Evolutionary conservation across 805 yeast species (phyloP).

Genomic region (Komagataella mondaviorum): DNA sequence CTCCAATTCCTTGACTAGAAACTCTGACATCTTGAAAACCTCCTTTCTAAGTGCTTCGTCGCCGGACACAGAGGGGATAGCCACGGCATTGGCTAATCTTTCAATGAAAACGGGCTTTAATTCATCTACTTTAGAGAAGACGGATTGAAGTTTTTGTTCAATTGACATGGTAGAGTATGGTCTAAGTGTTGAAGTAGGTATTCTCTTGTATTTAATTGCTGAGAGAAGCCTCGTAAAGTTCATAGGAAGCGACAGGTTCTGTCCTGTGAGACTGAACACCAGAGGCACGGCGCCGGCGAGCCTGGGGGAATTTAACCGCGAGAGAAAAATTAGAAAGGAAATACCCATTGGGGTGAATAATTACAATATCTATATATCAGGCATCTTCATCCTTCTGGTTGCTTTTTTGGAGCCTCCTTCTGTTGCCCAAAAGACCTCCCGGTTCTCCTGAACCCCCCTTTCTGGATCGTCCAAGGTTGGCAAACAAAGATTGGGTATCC

Average conservation of each 20-base stretch:
- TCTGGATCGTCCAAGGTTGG: neutral
- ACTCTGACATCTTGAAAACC: constrained; percentile 84
- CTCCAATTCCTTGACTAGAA: constrained; percentile 55
- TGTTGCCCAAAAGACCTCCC: neutral
- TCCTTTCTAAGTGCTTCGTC: constrained; percentile 82
- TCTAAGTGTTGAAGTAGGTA: neutral
- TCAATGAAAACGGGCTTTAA: constrained; percentile 63
- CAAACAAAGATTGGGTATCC: neutral
- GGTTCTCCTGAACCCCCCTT: neutral
- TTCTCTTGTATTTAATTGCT: neutral
- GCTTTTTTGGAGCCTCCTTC: neutral
- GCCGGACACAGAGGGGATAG: constrained; percentile 88
- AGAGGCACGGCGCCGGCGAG: neutral
- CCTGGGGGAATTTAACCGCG: neutral
- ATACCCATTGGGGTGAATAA: neutral
- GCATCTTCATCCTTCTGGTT: neutral
- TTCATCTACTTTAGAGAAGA: constrained; percentile 53
- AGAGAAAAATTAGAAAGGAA: neutral
- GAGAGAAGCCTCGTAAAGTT: neutral
- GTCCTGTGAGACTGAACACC: neutral
- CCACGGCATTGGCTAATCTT: constrained; percentile 72
- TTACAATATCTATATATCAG: neutral
- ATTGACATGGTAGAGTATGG: constrained; percentile 9
- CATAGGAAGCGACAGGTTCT: neutral
- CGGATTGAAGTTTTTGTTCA: constrained; percentile 15